Conservation (phyloP, 2,329 filamentous ascomycete genomes). For the Parastagonospora avenae region DNA sequence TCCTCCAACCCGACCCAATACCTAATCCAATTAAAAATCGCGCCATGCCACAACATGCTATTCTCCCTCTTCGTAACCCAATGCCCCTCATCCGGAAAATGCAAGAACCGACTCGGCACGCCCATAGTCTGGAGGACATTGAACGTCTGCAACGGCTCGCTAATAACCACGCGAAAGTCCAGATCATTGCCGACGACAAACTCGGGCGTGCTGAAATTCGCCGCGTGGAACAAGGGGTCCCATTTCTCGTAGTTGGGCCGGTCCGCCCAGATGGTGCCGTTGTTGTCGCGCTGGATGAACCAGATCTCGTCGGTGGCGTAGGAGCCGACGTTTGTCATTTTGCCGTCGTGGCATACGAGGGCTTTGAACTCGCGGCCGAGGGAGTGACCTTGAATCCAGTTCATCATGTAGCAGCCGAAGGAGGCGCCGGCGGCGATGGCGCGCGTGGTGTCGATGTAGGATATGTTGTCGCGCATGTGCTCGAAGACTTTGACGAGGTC, state of each 20-base stretch:
- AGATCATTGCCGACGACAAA: constrained; percentile 86
- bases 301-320: constrained; percentile 59
- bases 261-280: constrained; percentile 46
- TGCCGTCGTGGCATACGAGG: constrained; percentile 84
- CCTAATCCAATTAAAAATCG: constrained; percentile 45
- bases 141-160: constrained; percentile 82
- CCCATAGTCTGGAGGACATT: constrained; percentile 80
- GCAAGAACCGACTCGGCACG: constrained; percentile 76
- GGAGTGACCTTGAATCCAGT: constrained; percentile 89
- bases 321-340: constrained; percentile 65
- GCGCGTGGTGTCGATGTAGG: constrained; percentile 70
- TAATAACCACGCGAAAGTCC: constrained; percentile 86
- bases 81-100: constrained; percentile 79
- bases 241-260: constrained; percentile 59
- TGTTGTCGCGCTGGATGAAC: constrained; percentile 56
- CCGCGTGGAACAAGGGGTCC: constrained; percentile 62
- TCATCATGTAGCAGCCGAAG: constrained; percentile 53
- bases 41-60: constrained; percentile 81
- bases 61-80: constrained; percentile 93
- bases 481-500: constrained; percentile 82
- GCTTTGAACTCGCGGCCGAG: constrained; percentile 86
- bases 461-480: constrained; percentile 68
- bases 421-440: constrained; percentile 74
- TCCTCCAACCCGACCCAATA: constrained; percentile 40
- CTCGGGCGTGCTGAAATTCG: constrained; percentile 83